Evolutionary conservation across 257 asterid genomes (phyloP).

Genomic region (Oldenlandia corymbosa): DNA sequence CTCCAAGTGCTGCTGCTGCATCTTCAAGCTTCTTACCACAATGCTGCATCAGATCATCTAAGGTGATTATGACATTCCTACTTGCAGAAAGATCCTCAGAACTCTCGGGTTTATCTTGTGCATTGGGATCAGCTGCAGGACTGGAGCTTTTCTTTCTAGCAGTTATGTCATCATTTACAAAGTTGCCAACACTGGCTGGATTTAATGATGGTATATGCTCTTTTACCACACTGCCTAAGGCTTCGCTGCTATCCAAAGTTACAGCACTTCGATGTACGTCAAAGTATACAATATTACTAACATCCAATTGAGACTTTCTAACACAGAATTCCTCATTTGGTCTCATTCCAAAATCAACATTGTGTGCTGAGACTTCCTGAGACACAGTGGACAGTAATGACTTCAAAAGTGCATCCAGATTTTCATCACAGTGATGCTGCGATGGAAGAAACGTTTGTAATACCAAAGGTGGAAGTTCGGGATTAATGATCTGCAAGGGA

Average conservation of each 20-base stretch:
- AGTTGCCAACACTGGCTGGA: background rate
- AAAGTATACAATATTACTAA: background rate
- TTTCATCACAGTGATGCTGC: background rate
- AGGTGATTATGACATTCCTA: too few species aligned
- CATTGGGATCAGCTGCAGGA: too few species aligned
- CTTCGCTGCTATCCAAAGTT: background rate
- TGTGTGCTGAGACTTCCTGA: background rate
- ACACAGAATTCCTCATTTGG: background rate
- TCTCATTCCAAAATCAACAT: background rate
- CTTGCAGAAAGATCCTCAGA: too few species aligned
- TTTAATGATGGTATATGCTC: background rate
- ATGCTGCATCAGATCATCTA: background rate
- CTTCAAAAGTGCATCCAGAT: background rate
- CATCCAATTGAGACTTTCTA: background rate
- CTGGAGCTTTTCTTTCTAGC: too few species aligned
- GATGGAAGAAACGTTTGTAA: background rate
- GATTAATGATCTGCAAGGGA: background rate
- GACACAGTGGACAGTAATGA: background rate
- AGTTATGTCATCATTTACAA: too few species aligned
- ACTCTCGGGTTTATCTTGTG: background rate
- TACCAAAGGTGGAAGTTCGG: background rate
- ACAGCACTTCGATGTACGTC: background rate
- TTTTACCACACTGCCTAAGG: too few species aligned
- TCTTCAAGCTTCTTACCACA: background rate
- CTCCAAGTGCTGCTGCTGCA: background rate